Conservation (phyloP, 108 stramenopile genomes). For the Fragilaria crotonensis region DNA sequence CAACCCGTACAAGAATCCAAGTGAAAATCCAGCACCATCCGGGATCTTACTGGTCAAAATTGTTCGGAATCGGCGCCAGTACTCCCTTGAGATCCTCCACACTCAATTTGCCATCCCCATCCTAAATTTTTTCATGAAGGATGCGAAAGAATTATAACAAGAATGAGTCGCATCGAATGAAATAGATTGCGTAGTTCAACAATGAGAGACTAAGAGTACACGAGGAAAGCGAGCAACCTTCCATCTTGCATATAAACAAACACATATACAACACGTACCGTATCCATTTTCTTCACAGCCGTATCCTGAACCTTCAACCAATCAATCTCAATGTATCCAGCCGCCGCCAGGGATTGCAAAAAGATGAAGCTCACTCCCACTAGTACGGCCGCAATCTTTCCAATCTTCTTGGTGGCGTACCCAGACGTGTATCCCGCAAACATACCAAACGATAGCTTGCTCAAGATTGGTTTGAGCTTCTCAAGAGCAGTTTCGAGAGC, state of each 20-base stretch:
- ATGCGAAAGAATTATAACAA: background rate
- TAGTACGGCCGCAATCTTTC: constrained; percentile 62
- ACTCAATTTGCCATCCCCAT: constrained; percentile 50
- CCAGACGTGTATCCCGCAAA: constrained; percentile 87
- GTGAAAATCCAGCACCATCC: constrained; percentile 71
- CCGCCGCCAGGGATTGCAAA: constrained; percentile 50
- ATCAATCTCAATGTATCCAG: constrained; percentile 78
- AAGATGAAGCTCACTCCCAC: constrained; percentile 73
- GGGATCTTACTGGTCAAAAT: constrained; percentile 74
- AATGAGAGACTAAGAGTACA: background rate
- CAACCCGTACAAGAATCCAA: constrained; percentile 84
- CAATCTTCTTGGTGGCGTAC: constrained; percentile 72
- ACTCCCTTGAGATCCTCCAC: constrained; percentile 63
- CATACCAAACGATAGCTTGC: constrained; percentile 62
- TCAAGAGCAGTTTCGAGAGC: constrained; percentile 7
- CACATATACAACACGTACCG: constrained; percentile 23
- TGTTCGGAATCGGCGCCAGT: constrained; percentile 72
- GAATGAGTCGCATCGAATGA: background rate
- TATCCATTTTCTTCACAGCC: constrained; percentile 54
- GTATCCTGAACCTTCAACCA: constrained; percentile 76
- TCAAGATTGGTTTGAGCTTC: constrained; percentile 33
- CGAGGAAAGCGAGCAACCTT: constrained; percentile 19
- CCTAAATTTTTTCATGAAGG: constrained; percentile 9
- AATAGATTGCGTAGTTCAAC: too few species aligned
- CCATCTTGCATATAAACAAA: too few species aligned